Base-by-base conservation (phyloP, 1,139 yeast species). In the Geotrichum citri-aurantii region DNA sequence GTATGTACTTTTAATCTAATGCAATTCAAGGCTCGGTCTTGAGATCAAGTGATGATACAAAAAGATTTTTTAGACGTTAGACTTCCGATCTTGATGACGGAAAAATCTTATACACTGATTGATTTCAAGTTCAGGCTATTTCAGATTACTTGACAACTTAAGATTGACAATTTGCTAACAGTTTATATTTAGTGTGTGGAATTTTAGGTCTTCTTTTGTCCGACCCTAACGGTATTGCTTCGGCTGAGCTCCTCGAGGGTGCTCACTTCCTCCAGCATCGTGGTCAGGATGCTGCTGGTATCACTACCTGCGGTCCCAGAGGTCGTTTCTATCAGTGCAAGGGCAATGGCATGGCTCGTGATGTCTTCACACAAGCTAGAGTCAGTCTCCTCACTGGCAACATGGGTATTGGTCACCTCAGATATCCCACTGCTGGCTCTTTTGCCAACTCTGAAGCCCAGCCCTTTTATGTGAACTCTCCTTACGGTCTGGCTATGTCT, bases 281-380 rank as follows among this genome's bases (percentile, higher is more conserved):
- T 70, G 99, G 99, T 52, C 99, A 93, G 75, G 99, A 93, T 73
- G 99, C 99, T 12, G 97, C 98, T n/a, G 99, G 99, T 64, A 92
- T 93, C 61, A 95, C 90, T 48, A 95, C 99, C 12, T 91, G 97
- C 74, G 99, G 97, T 56, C 78, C 88, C 55, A 84, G 92, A 64
- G 99, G 99, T 64, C 81, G 99, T 61, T 81, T 95, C 60, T 92
- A 90, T 76, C 98, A 93, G 76, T 93, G 98, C 75, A 93, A 93
- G 76, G 99, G 99, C 66, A 93, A 91, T 73, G 99, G 99, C 64
- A 90, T 95, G 97, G 98, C 96, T 59, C 82, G 96, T 68, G 99
- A 93, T 70, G 98, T 93, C 44, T 93, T 93, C 81, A 91, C 96
- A 54, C 88, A 85, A 70, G 77, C 78, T 55, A 81, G 97, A 70